Evolutionary conservation across 2,329 filamentous ascomycete species (phyloP), one percentile per base, ranked within the genome.

Genomic region (Botrytis sinoallii): DNA sequence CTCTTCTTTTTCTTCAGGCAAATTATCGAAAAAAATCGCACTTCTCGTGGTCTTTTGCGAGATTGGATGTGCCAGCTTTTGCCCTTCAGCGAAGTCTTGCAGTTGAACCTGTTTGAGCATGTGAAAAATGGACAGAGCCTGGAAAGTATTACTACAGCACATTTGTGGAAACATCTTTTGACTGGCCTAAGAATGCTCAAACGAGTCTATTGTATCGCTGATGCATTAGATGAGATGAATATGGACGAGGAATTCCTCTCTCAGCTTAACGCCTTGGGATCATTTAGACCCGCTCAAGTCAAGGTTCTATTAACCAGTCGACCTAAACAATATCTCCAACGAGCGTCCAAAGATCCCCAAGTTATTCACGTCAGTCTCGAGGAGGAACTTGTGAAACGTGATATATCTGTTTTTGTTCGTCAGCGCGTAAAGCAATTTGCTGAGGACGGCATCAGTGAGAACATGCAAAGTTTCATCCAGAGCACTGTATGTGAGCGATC

Each of bases 141-240:
- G 6, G 75, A 73, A 25, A 68, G 70, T 61, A 55, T 76, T 25
- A 46, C 73, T 2, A 57, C 65, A n/a, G 46, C 63, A 40, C 55
- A 80, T 29, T 74, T 84, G 1, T 83, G 82, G 81, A 72, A 75
- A 9, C 63, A 79, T 29, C 75, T 84, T 18, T 72, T 77, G 6
- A 75, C 74, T 44, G n/a, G 77, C 69, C 29, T 79, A 5, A 32
- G 64, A n/a, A 22, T 25, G 44, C 65, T 79, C 5, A 73, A 73
- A 4, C 38, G 71, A 60, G 83, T 81, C 0, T 86, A 83, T 72
- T 84, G 86, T 7, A 84, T 86, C 70, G 85, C 85, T 75, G 85
- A 86, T 81, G 86, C 83, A 69, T 83, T 86, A 3, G 85, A 87
- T 74, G 85, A 87, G 76, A 85, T 86, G 82, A 83, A 85, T 59